These are phyloP conservation scores for Zymoseptoria passerinii DNA, from an alignment of 2,329 filamentous ascomycete species.

Conservation along the genomic window DNA sequence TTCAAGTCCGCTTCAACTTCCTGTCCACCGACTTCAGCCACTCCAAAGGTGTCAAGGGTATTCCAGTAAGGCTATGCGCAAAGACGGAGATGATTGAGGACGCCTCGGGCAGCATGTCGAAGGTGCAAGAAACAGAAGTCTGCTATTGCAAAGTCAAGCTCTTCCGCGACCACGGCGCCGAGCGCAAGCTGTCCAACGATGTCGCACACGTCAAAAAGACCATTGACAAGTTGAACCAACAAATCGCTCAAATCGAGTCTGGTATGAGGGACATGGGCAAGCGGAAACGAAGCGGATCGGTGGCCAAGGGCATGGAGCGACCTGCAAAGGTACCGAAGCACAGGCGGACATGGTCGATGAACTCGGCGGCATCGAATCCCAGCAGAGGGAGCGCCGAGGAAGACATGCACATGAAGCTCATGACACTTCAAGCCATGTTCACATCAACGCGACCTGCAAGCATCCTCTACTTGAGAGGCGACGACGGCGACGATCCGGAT, in stretches of 20 bases:
- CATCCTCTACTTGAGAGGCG: constrained; percentile 67
- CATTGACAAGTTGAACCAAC: constrained; percentile 92
- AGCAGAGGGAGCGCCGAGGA: constrained; percentile 48
- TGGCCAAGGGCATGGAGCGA: constrained; percentile 45
- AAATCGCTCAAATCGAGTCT: constrained; percentile 67
- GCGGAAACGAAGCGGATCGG: constrained; percentile 50
- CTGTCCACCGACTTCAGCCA: constrained; percentile 97
- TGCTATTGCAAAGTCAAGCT: constrained; percentile 96
- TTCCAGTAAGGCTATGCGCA: constrained; percentile 83
- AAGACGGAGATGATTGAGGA: constrained; percentile 66
- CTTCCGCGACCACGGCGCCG: constrained; percentile 90
- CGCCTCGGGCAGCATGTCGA: constrained; percentile 29
- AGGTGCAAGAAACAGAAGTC: constrained; percentile 52
- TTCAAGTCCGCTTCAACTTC: constrained; percentile 95
- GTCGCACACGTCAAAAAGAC: constrained; percentile 91
- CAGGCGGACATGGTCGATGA: constrained; percentile 92
- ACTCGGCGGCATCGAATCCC: constrained; percentile 50
- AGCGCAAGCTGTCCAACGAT: constrained; percentile 90
- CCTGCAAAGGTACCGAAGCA: constrained; percentile 83
- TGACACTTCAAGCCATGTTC: constrained; percentile 79
- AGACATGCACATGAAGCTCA: constrained; percentile 69
- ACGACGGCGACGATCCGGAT: constrained; percentile 72
- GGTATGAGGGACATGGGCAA: constrained; percentile 54
- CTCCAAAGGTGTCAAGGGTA: constrained; percentile 96
- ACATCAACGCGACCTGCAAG: constrained; percentile 73